Percentiles rank a stretch among this genome's conserved stretches.
These are phyloP conservation scores for Phytophthora colocasiae DNA, from an alignment of 352 stramenopile genomes.

Conservation along the genomic window DNA sequence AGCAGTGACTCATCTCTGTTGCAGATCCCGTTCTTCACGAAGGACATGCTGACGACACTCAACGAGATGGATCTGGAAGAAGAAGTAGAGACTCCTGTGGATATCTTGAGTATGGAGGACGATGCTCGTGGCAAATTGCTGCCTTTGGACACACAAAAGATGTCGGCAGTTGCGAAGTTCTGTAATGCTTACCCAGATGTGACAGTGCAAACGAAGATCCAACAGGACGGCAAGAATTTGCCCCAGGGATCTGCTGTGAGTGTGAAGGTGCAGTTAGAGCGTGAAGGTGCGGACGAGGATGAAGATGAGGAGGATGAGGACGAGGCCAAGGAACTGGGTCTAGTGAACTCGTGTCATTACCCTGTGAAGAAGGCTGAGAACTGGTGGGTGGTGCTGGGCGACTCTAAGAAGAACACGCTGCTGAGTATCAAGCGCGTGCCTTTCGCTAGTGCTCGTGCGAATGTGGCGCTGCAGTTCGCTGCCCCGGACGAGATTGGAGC, in stretches of 20 bases:
- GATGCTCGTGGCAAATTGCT: constrained; percentile 92
- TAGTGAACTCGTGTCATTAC: constrained; percentile 82
- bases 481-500: constrained; percentile 94
- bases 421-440: constrained; percentile 98
- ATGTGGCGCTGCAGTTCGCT: constrained; percentile 96
- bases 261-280: constrained; percentile 90
- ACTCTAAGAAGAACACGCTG: constrained; percentile 95
- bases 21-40: constrained; percentile 97
- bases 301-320: constrained; percentile 77
- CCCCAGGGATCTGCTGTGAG: constrained; percentile 91
- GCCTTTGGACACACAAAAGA: constrained; percentile 82
- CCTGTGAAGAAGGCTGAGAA: constrained; percentile 95
- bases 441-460: constrained; percentile 78
- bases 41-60: constrained; percentile 81
- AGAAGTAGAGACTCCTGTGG: constrained; percentile 79
- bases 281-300: constrained; percentile 95
- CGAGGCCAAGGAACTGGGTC: constrained; percentile 56
- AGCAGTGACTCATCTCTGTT: constrained; percentile 97
- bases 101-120: constrained; percentile 95
- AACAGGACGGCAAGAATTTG: constrained; percentile 92
- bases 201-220: constrained; percentile 94
- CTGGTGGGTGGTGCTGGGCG: constrained; percentile 99
- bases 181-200: constrained; percentile 99
- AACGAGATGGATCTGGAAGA: constrained; percentile 67
- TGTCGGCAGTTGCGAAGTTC: constrained; percentile 98